Conservation (phyloP, 2,329 filamentous ascomycete genomes). For the Orbilia brochopaga region DNA sequence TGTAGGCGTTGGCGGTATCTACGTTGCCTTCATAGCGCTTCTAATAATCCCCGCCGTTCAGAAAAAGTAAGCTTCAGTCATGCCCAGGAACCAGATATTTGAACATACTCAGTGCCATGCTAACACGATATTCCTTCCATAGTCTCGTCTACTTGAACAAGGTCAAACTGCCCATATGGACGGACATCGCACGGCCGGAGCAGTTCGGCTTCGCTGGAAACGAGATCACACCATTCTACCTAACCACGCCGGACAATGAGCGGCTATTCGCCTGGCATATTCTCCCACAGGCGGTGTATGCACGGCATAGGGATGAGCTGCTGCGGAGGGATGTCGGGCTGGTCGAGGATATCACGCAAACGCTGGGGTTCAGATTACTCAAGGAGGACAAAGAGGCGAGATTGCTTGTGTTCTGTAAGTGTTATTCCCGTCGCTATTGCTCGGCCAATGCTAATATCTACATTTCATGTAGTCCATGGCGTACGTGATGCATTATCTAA, state of each 20-base stretch:
- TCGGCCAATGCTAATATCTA: constrained; percentile 42
- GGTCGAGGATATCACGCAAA: constrained; percentile 64
- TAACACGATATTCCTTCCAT: constrained; percentile 22
- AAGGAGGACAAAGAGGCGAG: constrained; percentile 68
- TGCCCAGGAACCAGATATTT: neutral
- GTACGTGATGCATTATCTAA: constrained; percentile 59
- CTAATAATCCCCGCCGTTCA: constrained; percentile 75
- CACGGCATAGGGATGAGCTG: constrained; percentile 71
- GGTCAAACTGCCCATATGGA: constrained; percentile 73
- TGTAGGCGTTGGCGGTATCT: constrained; percentile 68
- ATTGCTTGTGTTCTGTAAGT: constrained; percentile 69
- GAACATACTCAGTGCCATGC: constrained; percentile 15
- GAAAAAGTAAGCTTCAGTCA: constrained; percentile 69
- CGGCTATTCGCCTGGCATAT: constrained; percentile 89
- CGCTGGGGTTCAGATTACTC: constrained; percentile 68
- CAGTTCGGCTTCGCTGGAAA: constrained; percentile 89
- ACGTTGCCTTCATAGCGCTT: constrained; percentile 70
- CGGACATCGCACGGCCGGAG: constrained; percentile 76
- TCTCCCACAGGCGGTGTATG: constrained; percentile 77
- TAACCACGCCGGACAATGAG: constrained; percentile 76
- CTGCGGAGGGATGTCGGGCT: constrained; percentile 63
- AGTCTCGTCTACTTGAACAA: constrained; percentile 86
- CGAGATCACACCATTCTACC: constrained; percentile 84
- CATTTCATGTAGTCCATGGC: constrained; percentile 65
- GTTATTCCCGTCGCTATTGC: constrained; percentile 51